These are phyloP conservation scores for Salix exigua DNA, from an alignment of 345 rosid genomes.

Conservation along the genomic window DNA sequence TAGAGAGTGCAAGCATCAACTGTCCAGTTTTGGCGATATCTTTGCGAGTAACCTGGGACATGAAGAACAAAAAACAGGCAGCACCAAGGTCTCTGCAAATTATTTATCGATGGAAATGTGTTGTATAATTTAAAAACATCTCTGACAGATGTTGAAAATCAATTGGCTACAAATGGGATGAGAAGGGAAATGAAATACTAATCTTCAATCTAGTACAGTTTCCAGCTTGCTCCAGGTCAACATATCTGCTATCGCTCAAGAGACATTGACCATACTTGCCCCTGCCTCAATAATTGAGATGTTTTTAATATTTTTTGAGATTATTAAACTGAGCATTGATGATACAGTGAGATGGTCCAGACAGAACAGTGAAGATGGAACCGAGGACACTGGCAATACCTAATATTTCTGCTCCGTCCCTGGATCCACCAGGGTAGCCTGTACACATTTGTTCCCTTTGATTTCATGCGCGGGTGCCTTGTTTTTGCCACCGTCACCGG, in stretches of 20 bases:
- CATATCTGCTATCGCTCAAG: background rate
- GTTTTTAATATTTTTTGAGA: background rate
- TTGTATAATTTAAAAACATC: background rate
- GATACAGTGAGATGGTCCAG: background rate
- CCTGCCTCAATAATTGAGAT: constrained; percentile 1
- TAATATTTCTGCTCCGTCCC: background rate
- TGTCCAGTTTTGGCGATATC: background rate
- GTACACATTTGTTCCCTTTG: background rate
- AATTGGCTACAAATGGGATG: background rate
- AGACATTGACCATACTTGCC: background rate
- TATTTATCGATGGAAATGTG: background rate
- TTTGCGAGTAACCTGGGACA: background rate
- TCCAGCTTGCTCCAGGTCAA: background rate
- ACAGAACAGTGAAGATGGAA: background rate
- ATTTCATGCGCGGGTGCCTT: background rate
- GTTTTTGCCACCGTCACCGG: background rate
- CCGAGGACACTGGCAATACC: background rate
- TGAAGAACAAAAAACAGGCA: background rate
- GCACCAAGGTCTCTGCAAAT: background rate
- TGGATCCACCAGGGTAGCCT: background rate
- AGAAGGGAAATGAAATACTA: background rate
- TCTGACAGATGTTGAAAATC: background rate
- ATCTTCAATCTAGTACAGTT: background rate
- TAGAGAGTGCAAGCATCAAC: background rate
- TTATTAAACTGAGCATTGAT: background rate